Conservation (phyloP, 139 green algal species). For the Spirogloea muscicola region DNA sequence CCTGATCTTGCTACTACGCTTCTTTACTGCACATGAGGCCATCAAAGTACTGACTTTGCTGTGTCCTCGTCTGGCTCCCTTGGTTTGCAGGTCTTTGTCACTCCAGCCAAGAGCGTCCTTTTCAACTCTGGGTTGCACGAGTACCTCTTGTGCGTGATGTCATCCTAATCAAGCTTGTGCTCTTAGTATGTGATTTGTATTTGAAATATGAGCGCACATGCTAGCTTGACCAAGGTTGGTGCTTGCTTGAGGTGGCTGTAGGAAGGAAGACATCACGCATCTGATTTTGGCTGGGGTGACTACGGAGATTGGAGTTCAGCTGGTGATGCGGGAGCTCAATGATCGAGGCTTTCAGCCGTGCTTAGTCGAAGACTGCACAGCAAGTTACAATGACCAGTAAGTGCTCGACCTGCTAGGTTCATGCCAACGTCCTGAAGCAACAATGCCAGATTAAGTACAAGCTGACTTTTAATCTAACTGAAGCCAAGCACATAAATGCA, state of each 20-base stretch:
- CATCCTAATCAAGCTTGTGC: no score
- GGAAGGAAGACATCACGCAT: constrained; percentile 18
- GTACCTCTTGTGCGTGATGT: constrained; percentile 17
- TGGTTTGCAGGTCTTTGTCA: constrained; percentile 17
- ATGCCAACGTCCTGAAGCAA: no score
- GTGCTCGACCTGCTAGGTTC: no score
- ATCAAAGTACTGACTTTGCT: neutral
- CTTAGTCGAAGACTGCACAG: constrained; percentile 36
- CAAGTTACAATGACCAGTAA: no score
- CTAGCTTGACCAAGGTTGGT: neutral
- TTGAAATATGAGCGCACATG: no score
- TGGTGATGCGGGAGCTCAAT: constrained; percentile 44
- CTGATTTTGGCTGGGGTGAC: constrained; percentile 30
- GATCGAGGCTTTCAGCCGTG: constrained; percentile 35
- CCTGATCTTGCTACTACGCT: no score
- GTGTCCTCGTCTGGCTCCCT: constrained; percentile 1
- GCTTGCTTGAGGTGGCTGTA: neutral
- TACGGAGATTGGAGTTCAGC: constrained; percentile 32
- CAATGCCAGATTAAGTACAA: no score
- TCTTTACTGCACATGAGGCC: no score
- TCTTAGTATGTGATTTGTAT: no score
- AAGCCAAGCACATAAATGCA: no score
- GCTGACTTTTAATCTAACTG: no score
- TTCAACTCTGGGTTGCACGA: constrained; percentile 31
- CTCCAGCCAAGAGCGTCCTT: constrained; percentile 17